A percentile compares a stretch with the other conserved stretches of the same genome.
phyloP scores from a whole-genome alignment of 306 rosid species.

The Vigna nakashimae region DNA sequence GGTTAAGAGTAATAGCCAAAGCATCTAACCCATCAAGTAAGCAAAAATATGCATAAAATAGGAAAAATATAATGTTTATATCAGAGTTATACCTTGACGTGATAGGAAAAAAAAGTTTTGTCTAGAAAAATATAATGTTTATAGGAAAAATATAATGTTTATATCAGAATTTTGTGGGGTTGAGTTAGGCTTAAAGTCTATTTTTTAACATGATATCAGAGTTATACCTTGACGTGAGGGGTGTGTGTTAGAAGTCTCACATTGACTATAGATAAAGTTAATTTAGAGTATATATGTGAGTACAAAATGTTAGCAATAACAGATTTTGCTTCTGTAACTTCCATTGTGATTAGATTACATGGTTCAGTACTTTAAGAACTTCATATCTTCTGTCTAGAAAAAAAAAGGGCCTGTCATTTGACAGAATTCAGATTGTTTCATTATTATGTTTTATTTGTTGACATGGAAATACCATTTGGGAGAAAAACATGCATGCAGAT shows the following conservation, averaged over 20 bases:
- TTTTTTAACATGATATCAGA: no score
- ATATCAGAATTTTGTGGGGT: no score
- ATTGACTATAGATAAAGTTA: no score
- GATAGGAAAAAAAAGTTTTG: no score
- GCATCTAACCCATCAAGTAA: constrained; percentile 15
- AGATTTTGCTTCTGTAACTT: constrained; percentile 26
- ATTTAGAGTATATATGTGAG: no score
- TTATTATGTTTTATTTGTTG: neutral
- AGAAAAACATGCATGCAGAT: constrained; percentile 23
- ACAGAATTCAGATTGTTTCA: constrained; percentile 18
- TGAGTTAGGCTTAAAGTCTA: no score
- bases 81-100: no score
- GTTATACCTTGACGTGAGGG: no score
- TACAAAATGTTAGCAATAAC: neutral
- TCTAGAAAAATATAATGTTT: no score
- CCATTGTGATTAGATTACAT: constrained; percentile 11
- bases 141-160: no score
- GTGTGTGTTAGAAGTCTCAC: no score
- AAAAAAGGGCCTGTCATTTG: constrained; percentile 4
- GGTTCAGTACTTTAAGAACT: constrained; percentile 14
- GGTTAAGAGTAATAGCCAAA: constrained; percentile 17
- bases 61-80: constrained; percentile 9
- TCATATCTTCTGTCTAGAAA: constrained; percentile 12
- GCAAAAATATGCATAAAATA: constrained; percentile 15
- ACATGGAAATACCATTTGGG: constrained; percentile 26